Evolutionary conservation across 345 rosid species (phyloP), one percentile per base, ranked within the genome.

Genomic region (Sisymbrium altissimum): DNA sequence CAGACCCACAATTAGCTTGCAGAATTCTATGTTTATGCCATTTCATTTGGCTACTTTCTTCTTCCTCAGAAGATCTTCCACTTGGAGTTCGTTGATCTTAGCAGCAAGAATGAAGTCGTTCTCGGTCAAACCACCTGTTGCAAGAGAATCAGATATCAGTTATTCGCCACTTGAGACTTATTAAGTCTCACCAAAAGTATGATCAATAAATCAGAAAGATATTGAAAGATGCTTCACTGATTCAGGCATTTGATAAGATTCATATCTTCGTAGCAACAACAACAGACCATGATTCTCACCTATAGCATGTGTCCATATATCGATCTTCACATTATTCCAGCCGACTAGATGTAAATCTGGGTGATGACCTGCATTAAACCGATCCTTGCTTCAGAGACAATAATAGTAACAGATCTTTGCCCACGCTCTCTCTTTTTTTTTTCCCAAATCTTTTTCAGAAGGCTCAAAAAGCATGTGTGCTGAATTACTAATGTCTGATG

Each of bases 311-410:
- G 99, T 92, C 91, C 99, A 90, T 78, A 92, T 88, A 82, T 95
- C 99, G 57, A 95, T 82, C 40, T 83, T 88, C 6, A 92, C 85
- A 81, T 88, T 87, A 81, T 95, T 95, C 99, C 99, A 95, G 72
- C 97, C 94, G 9, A 90, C 92, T 62, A 95, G 96, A 86, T 95
- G 99, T 78, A 95, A 87, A 81, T 95, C 96, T 38, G 98, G 99
- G 84, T 88, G 99, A 84, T 95, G 98, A 70, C 97, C 98, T 92
- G 86, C 86, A 83, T 43, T 38, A 62, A 67, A 33, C 35, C 66
- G 3, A 45, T 64, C 29, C 25, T 36, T 58, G 39, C 52, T 7
- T 76, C 17, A 76, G 58, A 58, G 1, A 53, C 30, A 58, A 58
- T 9, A 48, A 17, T 10, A 50, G 12, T 40, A 58, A 65, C 21